Conservation (phyloP, 768 basidiomycete species). For the Boletus pseudo-olivaceus region DNA sequence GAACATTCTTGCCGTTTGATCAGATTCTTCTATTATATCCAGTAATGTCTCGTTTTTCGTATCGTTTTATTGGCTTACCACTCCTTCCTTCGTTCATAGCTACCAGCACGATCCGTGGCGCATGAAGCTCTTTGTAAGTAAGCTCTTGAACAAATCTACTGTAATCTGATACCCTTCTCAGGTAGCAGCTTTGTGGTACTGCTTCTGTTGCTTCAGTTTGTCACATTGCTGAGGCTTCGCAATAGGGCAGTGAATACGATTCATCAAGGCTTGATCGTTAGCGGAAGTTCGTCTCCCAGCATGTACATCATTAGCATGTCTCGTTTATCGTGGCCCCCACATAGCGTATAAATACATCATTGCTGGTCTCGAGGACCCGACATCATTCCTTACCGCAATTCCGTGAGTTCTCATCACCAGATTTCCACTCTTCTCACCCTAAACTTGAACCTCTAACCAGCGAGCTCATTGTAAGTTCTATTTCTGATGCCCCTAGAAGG, state of each 20-base stretch:
- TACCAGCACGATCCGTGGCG: constrained; percentile 2
- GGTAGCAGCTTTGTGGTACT: constrained; percentile 5
- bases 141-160: neutral
- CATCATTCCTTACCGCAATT: neutral
- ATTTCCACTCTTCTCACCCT: neutral
- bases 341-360: constrained; percentile 4
- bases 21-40: constrained; percentile 8
- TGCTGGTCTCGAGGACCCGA: neutral
- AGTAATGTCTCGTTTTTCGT: neutral
- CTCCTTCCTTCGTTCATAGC: neutral
- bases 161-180: neutral
- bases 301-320: no score
- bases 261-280: constrained; percentile 1
- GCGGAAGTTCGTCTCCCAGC: constrained; percentile 5
- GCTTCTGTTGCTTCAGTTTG: no score
- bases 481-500: neutral
- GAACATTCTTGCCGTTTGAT: no score
- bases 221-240: neutral
- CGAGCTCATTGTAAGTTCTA: constrained; percentile 1
- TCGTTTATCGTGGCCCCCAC: neutral
- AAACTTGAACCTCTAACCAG: neutral
- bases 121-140: constrained; percentile 5
- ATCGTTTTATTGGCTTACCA: neutral
- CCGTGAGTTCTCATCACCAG: neutral
- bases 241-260: constrained; percentile 5